phyloP scores from a whole-genome alignment of 2,329 filamentous ascomycete genomes.

The Botrytis deweyae region DNA sequence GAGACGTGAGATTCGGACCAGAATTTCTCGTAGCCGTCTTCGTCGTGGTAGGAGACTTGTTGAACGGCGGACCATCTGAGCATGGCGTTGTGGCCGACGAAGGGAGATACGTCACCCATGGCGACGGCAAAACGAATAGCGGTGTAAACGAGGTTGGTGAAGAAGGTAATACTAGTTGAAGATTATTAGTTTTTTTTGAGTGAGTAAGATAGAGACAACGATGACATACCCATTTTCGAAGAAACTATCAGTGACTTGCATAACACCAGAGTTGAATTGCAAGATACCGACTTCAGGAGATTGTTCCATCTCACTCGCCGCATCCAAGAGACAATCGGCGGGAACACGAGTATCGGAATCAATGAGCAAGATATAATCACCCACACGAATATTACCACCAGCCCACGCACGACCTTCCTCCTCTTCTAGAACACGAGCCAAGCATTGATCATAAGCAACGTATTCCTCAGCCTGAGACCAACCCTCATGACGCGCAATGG shows the following conservation, averaged over 20 bases:
- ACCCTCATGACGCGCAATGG: constrained; percentile 33
- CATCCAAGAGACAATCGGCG: constrained; percentile 73
- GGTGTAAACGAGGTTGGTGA: constrained; percentile 73
- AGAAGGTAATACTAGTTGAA: constrained; percentile 56
- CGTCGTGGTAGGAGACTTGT: constrained; percentile 67
- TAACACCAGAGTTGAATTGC: constrained; percentile 75
- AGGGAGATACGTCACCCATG: constrained; percentile 74
- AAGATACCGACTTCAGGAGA: constrained; percentile 76
- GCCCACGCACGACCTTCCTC: constrained; percentile 72
- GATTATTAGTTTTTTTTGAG: not conserved
- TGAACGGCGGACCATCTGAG: constrained; percentile 75
- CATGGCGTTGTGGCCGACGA: constrained; percentile 78
- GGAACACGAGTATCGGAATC: constrained; percentile 80
- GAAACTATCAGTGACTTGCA: constrained; percentile 74
- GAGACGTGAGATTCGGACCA: constrained; percentile 81
- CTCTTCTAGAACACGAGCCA: constrained; percentile 63
- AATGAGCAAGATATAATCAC: constrained; percentile 78
- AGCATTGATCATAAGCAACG: constrained; percentile 61
- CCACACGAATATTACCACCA: constrained; percentile 81
- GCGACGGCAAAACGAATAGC: constrained; percentile 76
- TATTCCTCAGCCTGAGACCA: constrained; percentile 72
- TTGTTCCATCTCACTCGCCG: constrained; percentile 79
- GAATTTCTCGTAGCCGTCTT: constrained; percentile 74
- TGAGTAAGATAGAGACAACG: not conserved
- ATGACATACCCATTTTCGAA: constrained; percentile 57